These are phyloP conservation scores for Salix koriyanagi DNA, from an alignment of 345 rosid species.

Conservation along the genomic window DNA sequence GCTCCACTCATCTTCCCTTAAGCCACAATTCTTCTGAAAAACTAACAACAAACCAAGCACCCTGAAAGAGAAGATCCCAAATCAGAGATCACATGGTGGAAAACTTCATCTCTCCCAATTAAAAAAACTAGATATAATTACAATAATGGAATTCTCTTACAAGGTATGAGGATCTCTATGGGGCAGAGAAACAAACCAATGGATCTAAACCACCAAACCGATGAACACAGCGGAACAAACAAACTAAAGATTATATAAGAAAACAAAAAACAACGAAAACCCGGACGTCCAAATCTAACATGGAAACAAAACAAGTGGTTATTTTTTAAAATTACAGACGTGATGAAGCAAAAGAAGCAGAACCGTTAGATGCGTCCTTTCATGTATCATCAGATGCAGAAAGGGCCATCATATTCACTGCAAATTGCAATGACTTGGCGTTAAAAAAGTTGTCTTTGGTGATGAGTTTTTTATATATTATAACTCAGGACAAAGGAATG, in stretches of 20 bases:
- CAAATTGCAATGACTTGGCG: constrained; percentile 40
- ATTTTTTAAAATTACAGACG: constrained; percentile 14
- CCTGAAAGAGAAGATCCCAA: constrained; percentile 22
- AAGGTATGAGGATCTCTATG: background rate
- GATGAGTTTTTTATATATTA: background rate
- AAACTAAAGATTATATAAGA: constrained; percentile 1
- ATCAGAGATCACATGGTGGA: constrained; percentile 25
- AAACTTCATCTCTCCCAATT: constrained; percentile 10
- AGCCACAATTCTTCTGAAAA: constrained; percentile 18
- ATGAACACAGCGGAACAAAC: constrained; percentile 5
- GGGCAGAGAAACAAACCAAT: background rate
- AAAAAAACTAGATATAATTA: constrained; percentile 5
- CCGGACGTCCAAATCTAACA: constrained; percentile 35
- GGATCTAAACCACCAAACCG: constrained; percentile 12
- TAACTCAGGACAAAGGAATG: background rate
- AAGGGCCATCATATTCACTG: constrained; percentile 35
- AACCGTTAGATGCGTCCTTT: constrained; percentile 20
- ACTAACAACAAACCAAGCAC: constrained; percentile 17
- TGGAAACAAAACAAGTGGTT: constrained; percentile 20
- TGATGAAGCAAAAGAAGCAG: constrained; percentile 26
- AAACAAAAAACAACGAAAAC: constrained; percentile 10
- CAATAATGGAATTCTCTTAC: background rate
- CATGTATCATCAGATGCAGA: constrained; percentile 37
- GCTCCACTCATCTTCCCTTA: constrained; percentile 65
- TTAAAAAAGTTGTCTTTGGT: constrained; percentile 15